Percentiles rank a stretch among this genome's conserved stretches.
These are phyloP conservation scores for Claviceps digitariae DNA, from an alignment of 2,329 filamentous ascomycete species.

Conservation along the genomic window DNA sequence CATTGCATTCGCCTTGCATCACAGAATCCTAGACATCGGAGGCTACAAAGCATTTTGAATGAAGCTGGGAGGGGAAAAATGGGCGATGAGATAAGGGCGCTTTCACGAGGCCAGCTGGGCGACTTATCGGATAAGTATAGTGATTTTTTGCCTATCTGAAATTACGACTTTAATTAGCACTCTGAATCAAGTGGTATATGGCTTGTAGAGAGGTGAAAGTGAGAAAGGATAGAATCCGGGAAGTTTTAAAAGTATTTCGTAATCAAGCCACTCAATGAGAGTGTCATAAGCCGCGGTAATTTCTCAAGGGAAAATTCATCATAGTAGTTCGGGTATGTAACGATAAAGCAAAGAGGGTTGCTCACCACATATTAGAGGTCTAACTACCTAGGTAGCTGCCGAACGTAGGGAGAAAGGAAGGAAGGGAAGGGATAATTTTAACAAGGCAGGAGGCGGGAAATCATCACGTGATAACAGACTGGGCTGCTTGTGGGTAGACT, in stretches of 20 bases:
- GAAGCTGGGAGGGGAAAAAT: not conserved
- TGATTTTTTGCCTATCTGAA: not conserved
- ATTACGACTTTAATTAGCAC: not conserved
- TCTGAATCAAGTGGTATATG: not conserved
- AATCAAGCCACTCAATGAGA: slow-evolving; percentile 4
- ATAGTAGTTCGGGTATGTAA: not conserved
- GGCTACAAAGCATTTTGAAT: not conserved
- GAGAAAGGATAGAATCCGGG: slow-evolving; percentile 2
- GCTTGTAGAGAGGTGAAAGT: not conserved
- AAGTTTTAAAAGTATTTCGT: slow-evolving; percentile 1
- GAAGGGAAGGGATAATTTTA: too few relatives aligned
- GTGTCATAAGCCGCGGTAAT: slow-evolving; percentile 5
- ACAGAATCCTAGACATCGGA: not conserved
- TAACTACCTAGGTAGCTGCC: not conserved
- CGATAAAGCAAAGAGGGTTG: not conserved
- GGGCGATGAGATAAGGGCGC: not conserved
- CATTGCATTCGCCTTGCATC: not conserved
- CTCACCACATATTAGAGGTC: not conserved
- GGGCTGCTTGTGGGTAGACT: too few relatives aligned
- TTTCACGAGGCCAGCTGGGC: not conserved
- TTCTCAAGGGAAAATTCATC: slow-evolving; percentile 6
- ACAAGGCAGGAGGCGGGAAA: too few relatives aligned
- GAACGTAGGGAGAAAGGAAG: too few relatives aligned
- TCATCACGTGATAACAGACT: too few relatives aligned
- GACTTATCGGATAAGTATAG: not conserved